Conservation (phyloP, 2,329 filamentous ascomycete genomes). For the Trichoderma afroharzianum region DNA sequence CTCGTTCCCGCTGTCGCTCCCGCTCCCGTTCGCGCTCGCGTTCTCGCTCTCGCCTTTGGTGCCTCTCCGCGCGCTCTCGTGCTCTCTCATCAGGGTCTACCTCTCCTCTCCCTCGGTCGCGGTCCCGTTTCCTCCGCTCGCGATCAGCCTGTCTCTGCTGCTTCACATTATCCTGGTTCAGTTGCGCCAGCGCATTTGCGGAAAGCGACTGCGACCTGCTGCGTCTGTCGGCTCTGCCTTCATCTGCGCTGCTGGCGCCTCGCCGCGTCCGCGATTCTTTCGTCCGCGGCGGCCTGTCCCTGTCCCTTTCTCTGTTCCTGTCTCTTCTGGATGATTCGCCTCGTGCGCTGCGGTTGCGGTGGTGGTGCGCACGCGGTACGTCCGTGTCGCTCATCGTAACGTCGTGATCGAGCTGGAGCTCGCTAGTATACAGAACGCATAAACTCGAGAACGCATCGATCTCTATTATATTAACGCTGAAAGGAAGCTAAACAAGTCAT, state of each 20-base stretch:
- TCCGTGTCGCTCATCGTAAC: conserved; percentile 36
- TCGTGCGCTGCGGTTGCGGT: conserved; percentile 28
- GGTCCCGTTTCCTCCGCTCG: conserved; percentile 18
- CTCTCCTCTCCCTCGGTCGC: conserved; percentile 1
- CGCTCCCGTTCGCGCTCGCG: conserved; percentile 24
- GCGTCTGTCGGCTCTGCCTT: conserved; percentile 27
- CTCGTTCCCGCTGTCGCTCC: conserved; percentile 22
- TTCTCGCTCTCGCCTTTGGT: conserved; percentile 19
- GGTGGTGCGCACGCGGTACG: conserved; percentile 31
- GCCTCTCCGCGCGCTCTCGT: conserved; percentile 18
- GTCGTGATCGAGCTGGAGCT: conserved; percentile 16
- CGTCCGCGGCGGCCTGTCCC: conserved; percentile 37
- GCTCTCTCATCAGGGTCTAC: conserved; percentile 19
- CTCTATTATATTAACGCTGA: neutral
- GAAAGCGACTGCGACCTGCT: conserved; percentile 36
- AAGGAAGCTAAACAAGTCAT: neutral
- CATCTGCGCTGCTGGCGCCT: conserved; percentile 34
- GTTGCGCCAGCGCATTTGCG: conserved; percentile 58
- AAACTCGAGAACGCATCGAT: neutral
- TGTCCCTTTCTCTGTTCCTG: conserved; percentile 25
- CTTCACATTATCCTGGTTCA: conserved; percentile 57
- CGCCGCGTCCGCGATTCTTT: conserved; percentile 33
- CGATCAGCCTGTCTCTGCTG: conserved; percentile 47
- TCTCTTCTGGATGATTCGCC: conserved; percentile 32
- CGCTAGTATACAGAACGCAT: conserved; percentile 22